These are phyloP conservation scores for Phyllosticta capitalensis DNA, from an alignment of 2,329 filamentous ascomycete species.

Conservation along the genomic window DNA sequence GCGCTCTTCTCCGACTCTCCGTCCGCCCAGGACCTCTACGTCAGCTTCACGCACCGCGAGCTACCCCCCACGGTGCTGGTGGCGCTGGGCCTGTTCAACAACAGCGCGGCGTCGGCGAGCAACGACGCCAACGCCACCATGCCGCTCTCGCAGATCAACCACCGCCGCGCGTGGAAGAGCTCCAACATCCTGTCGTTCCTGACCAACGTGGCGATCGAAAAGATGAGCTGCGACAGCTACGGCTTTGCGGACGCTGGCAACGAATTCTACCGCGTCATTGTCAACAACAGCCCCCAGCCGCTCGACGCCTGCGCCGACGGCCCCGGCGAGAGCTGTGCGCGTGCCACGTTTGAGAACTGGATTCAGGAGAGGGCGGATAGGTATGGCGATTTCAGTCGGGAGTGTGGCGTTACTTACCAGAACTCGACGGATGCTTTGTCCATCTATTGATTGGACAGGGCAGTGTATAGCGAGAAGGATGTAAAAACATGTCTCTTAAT, in stretches of 20 bases:
- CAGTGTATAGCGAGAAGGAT: not conserved
- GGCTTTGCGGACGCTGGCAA: conserved; percentile 36
- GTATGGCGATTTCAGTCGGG: conserved; percentile 35
- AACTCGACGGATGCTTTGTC: conserved; percentile 35
- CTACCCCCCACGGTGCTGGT: conserved; percentile 57
- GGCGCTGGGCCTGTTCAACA: conserved; percentile 61
- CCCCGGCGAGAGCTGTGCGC: conserved; percentile 42
- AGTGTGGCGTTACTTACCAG: conserved; percentile 33
- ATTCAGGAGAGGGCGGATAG: conserved; percentile 33
- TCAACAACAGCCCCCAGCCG: conserved; percentile 42
- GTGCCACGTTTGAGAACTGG: conserved; percentile 34
- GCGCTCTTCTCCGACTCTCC: conserved; percentile 35
- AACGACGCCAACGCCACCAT: conserved; percentile 54
- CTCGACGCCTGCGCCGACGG: conserved; percentile 41
- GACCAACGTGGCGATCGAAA: conserved; percentile 57
- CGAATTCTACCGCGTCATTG: conserved; percentile 43
- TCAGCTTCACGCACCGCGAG: conserved; percentile 62
- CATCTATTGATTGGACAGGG: conserved; percentile 18
- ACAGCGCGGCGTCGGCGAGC: conserved; percentile 46
- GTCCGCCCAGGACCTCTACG: conserved; percentile 48
- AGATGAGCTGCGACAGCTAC: conserved; percentile 51
- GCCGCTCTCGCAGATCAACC: conserved; percentile 53
- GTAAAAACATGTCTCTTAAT: conserved; percentile 50
- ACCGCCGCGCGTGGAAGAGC: conserved; percentile 53
- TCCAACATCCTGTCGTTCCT: conserved; percentile 56